phyloP scores from a whole-genome alignment of 2,329 filamentous ascomycete genomes.

The Aspergillus pseudoviridinutans region DNA sequence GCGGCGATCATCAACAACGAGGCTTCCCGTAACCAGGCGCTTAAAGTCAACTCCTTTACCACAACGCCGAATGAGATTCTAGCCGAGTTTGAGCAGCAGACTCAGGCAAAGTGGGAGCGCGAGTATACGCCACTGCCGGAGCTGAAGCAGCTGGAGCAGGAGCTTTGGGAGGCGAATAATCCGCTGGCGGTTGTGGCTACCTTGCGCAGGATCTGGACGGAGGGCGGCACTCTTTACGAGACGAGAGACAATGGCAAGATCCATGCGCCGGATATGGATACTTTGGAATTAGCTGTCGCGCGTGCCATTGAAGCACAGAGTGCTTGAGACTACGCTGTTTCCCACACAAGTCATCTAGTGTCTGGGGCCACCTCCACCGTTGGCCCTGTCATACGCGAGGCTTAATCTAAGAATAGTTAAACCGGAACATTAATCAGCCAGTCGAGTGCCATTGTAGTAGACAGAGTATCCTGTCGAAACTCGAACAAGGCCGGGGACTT shows the following conservation, averaged over 20 bases:
- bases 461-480: background rate
- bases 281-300: slow-evolving; percentile 47
- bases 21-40: slow-evolving; percentile 50
- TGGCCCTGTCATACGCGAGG: background rate
- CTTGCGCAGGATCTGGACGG: slow-evolving; percentile 66
- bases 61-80: slow-evolving; percentile 60
- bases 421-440: background rate
- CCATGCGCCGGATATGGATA: slow-evolving; percentile 51
- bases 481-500: background rate
- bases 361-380: background rate
- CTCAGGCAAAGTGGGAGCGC: slow-evolving; percentile 54
- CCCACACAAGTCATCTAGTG: background rate
- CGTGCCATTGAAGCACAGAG: slow-evolving; percentile 18
- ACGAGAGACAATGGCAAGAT: slow-evolving; percentile 63
- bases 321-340: background rate
- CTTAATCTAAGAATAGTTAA: background rate
- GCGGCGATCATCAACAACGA: slow-evolving; percentile 57
- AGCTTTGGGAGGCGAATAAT: slow-evolving; percentile 53
- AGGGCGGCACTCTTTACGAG: slow-evolving; percentile 67
- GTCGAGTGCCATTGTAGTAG: background rate
- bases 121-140: slow-evolving; percentile 51
- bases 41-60: slow-evolving; percentile 70
- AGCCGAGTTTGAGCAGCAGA: slow-evolving; percentile 65
- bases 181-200: slow-evolving; percentile 56
- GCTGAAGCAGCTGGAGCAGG: slow-evolving; percentile 55